Conservation (phyloP, 2,329 filamentous ascomycete genomes). For the Talaromyces marneffei region DNA sequence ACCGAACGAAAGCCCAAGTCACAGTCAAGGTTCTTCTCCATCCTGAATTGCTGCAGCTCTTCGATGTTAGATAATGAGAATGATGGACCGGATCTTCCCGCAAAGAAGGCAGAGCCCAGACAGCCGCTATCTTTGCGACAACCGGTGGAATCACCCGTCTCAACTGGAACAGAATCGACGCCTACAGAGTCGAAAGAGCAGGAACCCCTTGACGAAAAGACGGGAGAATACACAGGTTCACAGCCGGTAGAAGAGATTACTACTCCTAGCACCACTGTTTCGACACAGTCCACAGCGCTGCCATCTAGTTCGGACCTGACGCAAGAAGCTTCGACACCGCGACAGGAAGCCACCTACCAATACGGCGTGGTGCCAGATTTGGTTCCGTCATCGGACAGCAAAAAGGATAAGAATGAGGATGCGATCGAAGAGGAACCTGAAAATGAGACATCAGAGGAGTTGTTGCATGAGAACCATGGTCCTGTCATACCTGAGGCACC, state of each 20-base stretch:
- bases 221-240: conserved; percentile 25
- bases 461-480: conserved; percentile 44
- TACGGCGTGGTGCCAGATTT: background rate
- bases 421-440: conserved; percentile 1
- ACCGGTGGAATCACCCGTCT: conserved; percentile 34
- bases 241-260: conserved; percentile 24
- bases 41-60: conserved; percentile 46
- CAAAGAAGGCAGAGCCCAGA: conserved; percentile 42
- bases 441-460: conserved; percentile 10
- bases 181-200: conserved; percentile 34
- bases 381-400: background rate
- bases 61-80: conserved; percentile 35
- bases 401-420: conserved; percentile 8
- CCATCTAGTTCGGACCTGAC: conserved; percentile 1
- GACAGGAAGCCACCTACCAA: conserved; percentile 13
- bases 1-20: conserved; percentile 38
- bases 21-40: conserved; percentile 38
- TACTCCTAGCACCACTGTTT: conserved; percentile 4
- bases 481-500: conserved; percentile 60
- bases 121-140: conserved; percentile 33
- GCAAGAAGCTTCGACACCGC: conserved; percentile 25
- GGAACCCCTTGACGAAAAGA: conserved; percentile 35
- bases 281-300: conserved; percentile 26
- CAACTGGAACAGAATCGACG: conserved; percentile 34
- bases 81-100: conserved; percentile 39